phyloP scores from a whole-genome alignment of 2,329 filamentous ascomycete species.

The Ophiosphaerella narmari region DNA sequence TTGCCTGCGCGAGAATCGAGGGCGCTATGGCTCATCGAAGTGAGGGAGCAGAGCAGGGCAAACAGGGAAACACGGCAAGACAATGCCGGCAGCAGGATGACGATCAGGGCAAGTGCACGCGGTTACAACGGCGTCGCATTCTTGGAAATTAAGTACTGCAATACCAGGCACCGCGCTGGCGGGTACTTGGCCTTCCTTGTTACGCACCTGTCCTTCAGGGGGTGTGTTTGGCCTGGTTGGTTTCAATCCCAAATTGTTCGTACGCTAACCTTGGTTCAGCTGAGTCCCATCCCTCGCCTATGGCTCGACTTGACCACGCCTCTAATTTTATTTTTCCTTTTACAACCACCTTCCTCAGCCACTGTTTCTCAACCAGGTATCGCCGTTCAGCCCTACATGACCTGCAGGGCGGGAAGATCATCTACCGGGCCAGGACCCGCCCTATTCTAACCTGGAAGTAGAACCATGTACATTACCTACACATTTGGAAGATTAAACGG shows the following conservation, averaged over 20 bases:
- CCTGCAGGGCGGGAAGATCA: constrained; percentile 6
- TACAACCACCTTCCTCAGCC: constrained; percentile 11
- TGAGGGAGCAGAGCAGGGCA: constrained; percentile 11
- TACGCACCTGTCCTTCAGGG: constrained; percentile 12
- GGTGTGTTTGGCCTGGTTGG: constrained; percentile 4
- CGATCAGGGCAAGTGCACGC: constrained; percentile 23
- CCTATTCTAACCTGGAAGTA: not conserved
- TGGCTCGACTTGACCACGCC: not conserved
- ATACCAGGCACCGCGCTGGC: constrained; percentile 13
- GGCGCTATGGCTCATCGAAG: constrained; percentile 20
- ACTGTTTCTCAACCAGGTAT: constrained; percentile 2
- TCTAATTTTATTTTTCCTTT: constrained; percentile 5
- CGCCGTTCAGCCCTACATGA: constrained; percentile 1
- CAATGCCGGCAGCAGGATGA: too few relatives aligned
- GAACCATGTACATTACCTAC: too few relatives aligned
- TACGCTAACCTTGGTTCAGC: not conserved
- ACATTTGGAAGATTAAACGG: too few relatives aligned
- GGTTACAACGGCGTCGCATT: constrained; percentile 24
- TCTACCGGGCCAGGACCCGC: not conserved
- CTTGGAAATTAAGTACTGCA: constrained; percentile 14
- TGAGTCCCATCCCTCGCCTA: constrained; percentile 1
- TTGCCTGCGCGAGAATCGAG: constrained; percentile 26
- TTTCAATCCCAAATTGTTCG: constrained; percentile 6
- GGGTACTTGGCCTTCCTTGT: constrained; percentile 3
- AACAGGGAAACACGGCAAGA: not conserved